Conservation (phyloP, 768 basidiomycete genomes). For the Exidia glandulosa region DNA sequence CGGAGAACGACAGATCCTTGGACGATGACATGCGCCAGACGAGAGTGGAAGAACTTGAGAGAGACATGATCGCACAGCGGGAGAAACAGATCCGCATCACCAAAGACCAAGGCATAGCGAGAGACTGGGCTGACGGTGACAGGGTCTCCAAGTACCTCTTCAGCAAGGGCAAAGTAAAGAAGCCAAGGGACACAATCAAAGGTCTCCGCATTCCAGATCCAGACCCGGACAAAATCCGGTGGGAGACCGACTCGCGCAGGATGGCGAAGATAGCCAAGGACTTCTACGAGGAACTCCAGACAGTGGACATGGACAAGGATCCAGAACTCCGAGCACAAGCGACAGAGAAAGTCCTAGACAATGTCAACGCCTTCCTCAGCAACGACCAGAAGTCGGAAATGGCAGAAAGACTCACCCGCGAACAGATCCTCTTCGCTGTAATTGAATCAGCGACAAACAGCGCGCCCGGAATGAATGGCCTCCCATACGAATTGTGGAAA, state of each 20-base stretch:
- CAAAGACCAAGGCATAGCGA: background rate
- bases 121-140: background rate
- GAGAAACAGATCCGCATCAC: background rate
- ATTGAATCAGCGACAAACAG: background rate
- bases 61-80: background rate
- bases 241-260: background rate
- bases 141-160: background rate
- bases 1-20: background rate
- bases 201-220: background rate
- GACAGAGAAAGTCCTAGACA: background rate
- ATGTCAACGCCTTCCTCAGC: background rate
- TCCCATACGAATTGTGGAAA: background rate
- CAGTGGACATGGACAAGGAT: background rate
- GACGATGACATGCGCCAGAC: background rate
- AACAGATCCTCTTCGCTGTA: background rate
- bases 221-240: background rate
- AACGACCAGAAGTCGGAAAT: background rate
- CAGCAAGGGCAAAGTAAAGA: background rate
- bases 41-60: background rate
- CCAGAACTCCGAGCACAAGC: background rate
- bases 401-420: background rate
- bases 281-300: background rate
- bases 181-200: background rate
- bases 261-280: background rate
- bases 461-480: background rate